phyloP scores from a whole-genome alignment of 2,329 filamentous ascomycete species.

The Trichoderma harzianum region DNA sequence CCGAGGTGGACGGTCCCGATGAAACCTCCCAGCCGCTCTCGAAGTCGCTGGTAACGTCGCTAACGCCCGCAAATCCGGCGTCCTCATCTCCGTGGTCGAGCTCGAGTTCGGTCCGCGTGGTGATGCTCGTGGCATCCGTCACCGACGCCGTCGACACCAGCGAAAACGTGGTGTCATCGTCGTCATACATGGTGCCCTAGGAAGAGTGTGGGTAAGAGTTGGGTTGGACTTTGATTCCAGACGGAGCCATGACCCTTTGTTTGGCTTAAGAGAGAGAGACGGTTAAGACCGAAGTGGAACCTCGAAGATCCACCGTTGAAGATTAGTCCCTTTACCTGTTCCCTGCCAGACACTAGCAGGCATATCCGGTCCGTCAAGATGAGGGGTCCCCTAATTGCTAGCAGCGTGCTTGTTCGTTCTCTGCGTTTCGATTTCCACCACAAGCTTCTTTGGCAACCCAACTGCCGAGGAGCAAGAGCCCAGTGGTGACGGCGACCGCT shows the following conservation, averaged over 20 bases:
- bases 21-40: conserved; percentile 24
- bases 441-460: neutral
- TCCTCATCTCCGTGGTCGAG: conserved; percentile 23
- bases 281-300: conserved; percentile 19
- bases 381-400: conserved; percentile 13
- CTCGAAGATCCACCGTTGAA: conserved; percentile 18
- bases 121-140: conserved; percentile 19
- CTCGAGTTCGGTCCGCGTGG: conserved; percentile 26
- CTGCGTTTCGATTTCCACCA: neutral
- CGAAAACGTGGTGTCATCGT: conserved; percentile 30
- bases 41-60: conserved; percentile 22
- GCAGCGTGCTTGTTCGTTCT: neutral
- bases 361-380: conserved; percentile 12
- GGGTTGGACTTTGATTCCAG: conserved; percentile 9
- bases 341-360: conserved; percentile 16
- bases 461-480: neutral
- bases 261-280: conserved; percentile 18
- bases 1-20: conserved; percentile 33
- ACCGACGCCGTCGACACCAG: conserved; percentile 28
- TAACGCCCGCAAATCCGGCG: conserved; percentile 27
- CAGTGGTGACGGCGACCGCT: neutral
- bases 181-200: conserved; percentile 22
- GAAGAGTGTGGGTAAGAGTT: conserved; percentile 14
- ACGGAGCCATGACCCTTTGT: conserved; percentile 15
- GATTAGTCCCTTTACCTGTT: conserved; percentile 5